These are phyloP conservation scores for Claviceps pusilla DNA, from an alignment of 2,329 filamentous ascomycete genomes.

Conservation along the genomic window DNA sequence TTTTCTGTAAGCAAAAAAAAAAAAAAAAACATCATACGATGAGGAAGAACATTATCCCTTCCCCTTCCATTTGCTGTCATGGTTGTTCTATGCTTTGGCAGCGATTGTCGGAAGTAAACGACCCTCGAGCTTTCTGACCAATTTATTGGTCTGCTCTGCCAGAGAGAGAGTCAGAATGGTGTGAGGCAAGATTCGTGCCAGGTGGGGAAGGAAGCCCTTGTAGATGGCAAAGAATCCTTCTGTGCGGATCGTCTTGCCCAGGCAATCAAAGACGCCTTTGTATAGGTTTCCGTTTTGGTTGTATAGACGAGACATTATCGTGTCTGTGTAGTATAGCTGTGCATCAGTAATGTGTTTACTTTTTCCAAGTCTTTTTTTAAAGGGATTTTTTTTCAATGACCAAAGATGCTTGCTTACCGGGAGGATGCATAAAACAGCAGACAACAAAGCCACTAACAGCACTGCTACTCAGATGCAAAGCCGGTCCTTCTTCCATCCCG, in stretches of 20 bases:
- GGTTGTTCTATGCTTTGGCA: slow-evolving; percentile 10
- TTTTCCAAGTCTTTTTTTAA: neutral
- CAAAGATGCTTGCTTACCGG: slow-evolving; percentile 39
- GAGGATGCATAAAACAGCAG: slow-evolving; percentile 95
- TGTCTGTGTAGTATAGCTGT: slow-evolving; percentile 40
- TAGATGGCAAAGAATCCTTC: slow-evolving; percentile 89
- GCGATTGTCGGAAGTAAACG: slow-evolving; percentile 33
- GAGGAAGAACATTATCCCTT: neutral
- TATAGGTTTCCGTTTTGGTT: slow-evolving; percentile 99
- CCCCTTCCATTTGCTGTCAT: neutral
- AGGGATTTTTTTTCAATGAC: no score
- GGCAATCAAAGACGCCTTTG: slow-evolving; percentile 78
- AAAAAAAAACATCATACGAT: neutral
- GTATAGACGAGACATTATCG: slow-evolving; percentile 96
- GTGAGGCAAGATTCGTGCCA: slow-evolving; percentile 87
- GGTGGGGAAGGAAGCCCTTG: slow-evolving; percentile 91
- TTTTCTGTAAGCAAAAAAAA: no score
- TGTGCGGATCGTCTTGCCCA: slow-evolving; percentile 77
- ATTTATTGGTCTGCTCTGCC: slow-evolving; percentile 93
- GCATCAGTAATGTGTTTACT: slow-evolving; percentile 1
- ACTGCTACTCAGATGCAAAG: slow-evolving; percentile 77
- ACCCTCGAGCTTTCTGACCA: slow-evolving; percentile 64
- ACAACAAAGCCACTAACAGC: slow-evolving; percentile 88
- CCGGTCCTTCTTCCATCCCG: slow-evolving; percentile 80
- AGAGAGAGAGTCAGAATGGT: slow-evolving; percentile 86